Evolutionary conservation across 2,329 filamentous ascomycete species (phyloP).

Genomic region (Celoporthe dispersa): DNA sequence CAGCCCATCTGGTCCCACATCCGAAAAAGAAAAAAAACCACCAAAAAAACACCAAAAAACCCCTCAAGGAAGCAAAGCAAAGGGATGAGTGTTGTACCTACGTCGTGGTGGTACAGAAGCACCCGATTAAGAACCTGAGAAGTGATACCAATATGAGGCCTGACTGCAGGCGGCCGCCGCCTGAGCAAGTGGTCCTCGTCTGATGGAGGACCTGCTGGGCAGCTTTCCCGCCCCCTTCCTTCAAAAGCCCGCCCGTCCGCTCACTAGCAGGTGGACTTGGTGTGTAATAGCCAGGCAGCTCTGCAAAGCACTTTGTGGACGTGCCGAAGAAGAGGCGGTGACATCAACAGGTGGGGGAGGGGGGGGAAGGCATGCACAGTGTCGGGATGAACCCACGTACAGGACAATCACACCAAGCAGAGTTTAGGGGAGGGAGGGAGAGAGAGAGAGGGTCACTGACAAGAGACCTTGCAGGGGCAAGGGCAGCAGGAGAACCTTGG

Average conservation of each 20-base stretch:
- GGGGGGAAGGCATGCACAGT: not conserved
- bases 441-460: not conserved
- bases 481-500: not conserved
- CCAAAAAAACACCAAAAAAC: too few species aligned
- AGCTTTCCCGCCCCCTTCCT: not conserved
- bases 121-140: not conserved
- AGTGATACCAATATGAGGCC: not conserved
- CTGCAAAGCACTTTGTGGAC: not conserved
- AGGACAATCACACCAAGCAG: not conserved
- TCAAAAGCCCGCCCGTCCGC: not conserved
- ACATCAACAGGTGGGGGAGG: not conserved
- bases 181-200: not conserved
- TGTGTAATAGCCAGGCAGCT: not conserved
- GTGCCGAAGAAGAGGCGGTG: not conserved
- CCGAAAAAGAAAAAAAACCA: too few species aligned
- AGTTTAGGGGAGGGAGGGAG: not conserved
- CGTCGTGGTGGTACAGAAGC: not conserved
- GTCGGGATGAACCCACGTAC: not conserved
- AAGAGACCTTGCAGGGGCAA: slow-evolving; percentile 4
- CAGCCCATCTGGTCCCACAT: not conserved
- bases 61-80: not conserved
- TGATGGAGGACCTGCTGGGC: not conserved
- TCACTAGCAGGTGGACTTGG: not conserved
- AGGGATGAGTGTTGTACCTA: not conserved
- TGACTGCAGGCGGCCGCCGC: not conserved